A percentile compares a stretch with the other conserved stretches of the same genome.
Conservation (phyloP, 2,329 filamentous ascomycete genomes). For the Podosphaera xanthii region DNA sequence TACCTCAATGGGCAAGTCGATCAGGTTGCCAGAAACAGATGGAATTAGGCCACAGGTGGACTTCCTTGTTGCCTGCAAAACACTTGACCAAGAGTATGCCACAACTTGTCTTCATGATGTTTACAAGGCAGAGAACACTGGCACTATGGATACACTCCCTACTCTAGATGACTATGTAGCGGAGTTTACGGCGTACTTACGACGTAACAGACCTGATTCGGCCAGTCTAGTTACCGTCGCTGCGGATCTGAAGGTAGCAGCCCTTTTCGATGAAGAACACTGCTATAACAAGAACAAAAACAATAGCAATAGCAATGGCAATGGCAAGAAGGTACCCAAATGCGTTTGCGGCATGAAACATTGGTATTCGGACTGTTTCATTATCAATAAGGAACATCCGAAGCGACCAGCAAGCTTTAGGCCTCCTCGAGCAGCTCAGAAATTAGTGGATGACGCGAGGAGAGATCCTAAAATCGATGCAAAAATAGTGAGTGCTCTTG, state of each 20-base stretch:
- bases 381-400: not conserved
- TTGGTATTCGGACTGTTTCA: not conserved
- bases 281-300: not conserved
- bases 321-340: not conserved
- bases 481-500: not conserved
- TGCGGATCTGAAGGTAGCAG: not conserved
- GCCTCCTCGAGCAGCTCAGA: not conserved
- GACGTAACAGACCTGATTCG: not conserved
- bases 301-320: not conserved
- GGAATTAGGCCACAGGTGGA: too few species aligned
- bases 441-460: not conserved
- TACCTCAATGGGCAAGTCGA: not conserved
- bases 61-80: too few species aligned
- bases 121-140: too few species aligned
- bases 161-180: too few species aligned
- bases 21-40: too few species aligned
- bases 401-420: too few species aligned
- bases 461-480: not conserved
- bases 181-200: not conserved
- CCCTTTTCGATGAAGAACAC: not conserved
- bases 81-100: too few species aligned
- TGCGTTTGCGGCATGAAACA: not conserved
- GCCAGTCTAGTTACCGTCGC: not conserved
- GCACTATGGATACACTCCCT: too few species aligned
- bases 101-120: too few species aligned